These are phyloP conservation scores for Prillingera fragicola DNA, from an alignment of 1,284 basidiomycete genomes.

Conservation along the genomic window DNA sequence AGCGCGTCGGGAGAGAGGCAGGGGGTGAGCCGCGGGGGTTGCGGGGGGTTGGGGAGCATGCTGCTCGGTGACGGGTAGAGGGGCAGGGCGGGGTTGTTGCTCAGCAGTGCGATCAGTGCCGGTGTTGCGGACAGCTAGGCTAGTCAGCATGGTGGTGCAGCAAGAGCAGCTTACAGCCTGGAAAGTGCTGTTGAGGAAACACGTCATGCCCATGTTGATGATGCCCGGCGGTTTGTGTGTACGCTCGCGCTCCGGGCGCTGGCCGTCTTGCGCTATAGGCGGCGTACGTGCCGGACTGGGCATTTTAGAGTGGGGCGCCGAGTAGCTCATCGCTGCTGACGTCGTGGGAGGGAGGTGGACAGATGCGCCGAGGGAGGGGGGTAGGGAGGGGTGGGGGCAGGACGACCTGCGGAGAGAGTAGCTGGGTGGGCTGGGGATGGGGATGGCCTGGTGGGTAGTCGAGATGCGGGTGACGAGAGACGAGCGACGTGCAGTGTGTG, in stretches of 20 bases:
- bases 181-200: constrained; percentile 86
- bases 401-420: background rate
- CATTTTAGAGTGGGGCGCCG: constrained; percentile 18
- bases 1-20: constrained; percentile 36
- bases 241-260: background rate
- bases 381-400: background rate
- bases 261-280: constrained; percentile 4
- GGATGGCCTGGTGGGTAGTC: background rate
- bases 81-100: constrained; percentile 22
- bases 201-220: constrained; percentile 81
- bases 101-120: constrained; percentile 32
- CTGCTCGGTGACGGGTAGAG: constrained; percentile 17
- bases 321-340: constrained; percentile 10
- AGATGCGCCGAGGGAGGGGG: background rate
- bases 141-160: background rate
- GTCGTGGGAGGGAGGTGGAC: background rate
- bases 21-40: constrained; percentile 31
- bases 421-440: background rate
- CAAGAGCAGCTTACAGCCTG: constrained; percentile 53
- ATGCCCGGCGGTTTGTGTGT: constrained; percentile 54
- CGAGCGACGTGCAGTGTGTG: background rate
- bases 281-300: constrained; percentile 16
- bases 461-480: background rate
- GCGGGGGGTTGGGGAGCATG: constrained; percentile 26
- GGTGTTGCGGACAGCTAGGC: constrained; percentile 34